Conservation (phyloP, 495 filamentous ascomycete species). For the Daldinia concentrica region DNA sequence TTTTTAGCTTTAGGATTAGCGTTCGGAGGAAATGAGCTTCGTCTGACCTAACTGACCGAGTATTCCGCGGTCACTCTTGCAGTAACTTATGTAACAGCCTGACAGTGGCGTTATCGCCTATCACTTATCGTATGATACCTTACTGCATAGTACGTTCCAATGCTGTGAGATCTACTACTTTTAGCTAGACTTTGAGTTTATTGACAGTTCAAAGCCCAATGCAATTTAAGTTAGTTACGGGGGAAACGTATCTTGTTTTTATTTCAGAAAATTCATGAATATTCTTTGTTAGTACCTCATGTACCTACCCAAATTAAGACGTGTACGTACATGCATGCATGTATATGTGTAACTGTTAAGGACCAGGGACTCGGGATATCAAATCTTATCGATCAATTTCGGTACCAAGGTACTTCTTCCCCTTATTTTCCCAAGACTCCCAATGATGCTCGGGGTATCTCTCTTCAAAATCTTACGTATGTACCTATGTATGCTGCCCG, state of each 20-base stretch:
- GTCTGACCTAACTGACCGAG: constrained; percentile 16
- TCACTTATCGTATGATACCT: constrained; percentile 48
- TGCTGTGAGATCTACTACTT: constrained; percentile 21
- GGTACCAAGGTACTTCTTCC: neutral
- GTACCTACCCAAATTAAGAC: neutral
- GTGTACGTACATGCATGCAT: neutral
- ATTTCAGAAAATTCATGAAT: neutral
- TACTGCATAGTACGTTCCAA: constrained; percentile 6
- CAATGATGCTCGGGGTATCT: constrained; percentile 38
- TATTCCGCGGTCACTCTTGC: constrained; percentile 20
- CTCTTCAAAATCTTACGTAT: constrained; percentile 4
- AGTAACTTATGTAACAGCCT: constrained; percentile 27
- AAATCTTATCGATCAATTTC: constrained; percentile 7
- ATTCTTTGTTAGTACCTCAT: neutral
- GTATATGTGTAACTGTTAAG: neutral
- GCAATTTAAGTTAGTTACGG: neutral
- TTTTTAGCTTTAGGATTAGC: constrained; percentile 10
- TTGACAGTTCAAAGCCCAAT: neutral
- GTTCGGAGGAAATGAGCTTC: constrained; percentile 31
- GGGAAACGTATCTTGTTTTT: neutral
- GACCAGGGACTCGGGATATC: neutral
- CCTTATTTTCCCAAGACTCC: neutral
- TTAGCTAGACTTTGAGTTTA: constrained; percentile 10
- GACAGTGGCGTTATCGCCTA: constrained; percentile 47
- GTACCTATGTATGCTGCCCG: constrained; percentile 20